A percentile compares a stretch with the other conserved stretches of the same genome.
phyloP scores from a whole-genome alignment of 2,329 filamentous ascomycete genomes.

The Penicillium sp. region DNA sequence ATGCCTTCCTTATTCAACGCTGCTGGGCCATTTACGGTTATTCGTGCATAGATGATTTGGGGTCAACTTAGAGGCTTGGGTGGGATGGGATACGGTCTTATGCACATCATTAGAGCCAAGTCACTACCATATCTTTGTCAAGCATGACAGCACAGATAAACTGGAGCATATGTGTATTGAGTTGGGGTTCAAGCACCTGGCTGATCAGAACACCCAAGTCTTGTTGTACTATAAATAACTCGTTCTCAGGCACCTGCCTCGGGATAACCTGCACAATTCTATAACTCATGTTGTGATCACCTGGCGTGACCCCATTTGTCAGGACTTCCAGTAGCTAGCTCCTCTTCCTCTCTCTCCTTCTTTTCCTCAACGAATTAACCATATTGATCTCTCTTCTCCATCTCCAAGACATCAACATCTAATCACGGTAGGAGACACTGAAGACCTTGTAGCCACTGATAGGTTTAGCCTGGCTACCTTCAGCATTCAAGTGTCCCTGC shows the following conservation, averaged over 20 bases:
- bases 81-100: too few species aligned
- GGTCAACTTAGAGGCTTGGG: too few species aligned
- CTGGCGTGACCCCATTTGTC: too few species aligned
- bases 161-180: not conserved
- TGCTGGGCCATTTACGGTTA: constrained; percentile 28
- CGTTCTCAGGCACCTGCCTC: not conserved
- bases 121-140: not conserved
- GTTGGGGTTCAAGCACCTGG: not conserved
- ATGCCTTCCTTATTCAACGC: constrained; percentile 31
- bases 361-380: too few species aligned
- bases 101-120: not conserved
- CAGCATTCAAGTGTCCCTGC: constrained; percentile 8
- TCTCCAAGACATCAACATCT: too few species aligned
- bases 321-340: too few species aligned
- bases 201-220: not conserved
- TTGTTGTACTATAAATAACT: not conserved
- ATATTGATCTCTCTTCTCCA: too few species aligned
- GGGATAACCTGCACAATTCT: not conserved
- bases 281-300: too few species aligned
- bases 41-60: constrained; percentile 8
- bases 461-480: not conserved
- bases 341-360: too few species aligned
- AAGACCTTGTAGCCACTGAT: constrained; percentile 28
- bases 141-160: not conserved
- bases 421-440: constrained; percentile 36